These are phyloP conservation scores for Anisodus tanguticus DNA, from an alignment of 257 asterid species.

Conservation along the genomic window DNA sequence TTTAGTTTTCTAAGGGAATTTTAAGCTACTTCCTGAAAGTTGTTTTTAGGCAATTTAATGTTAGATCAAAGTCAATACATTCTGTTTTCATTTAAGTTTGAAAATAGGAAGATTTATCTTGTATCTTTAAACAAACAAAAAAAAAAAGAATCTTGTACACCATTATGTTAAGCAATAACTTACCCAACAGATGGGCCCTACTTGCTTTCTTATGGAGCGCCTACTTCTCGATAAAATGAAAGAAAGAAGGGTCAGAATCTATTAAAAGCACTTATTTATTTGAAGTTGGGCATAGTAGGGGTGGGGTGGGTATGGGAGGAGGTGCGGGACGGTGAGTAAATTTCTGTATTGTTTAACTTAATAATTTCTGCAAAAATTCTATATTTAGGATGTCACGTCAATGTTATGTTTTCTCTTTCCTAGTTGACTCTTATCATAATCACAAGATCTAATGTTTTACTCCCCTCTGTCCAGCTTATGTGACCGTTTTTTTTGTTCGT, in stretches of 20 bases:
- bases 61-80: background rate
- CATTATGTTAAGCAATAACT: conserved; percentile 12
- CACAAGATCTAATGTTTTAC: background rate
- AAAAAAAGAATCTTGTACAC: background rate
- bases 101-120: background rate
- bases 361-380: background rate
- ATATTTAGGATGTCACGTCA: background rate
- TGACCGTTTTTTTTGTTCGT: background rate
- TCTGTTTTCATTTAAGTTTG: background rate
- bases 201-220: background rate
- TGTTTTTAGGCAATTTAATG: background rate
- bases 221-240: background rate
- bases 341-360: background rate
- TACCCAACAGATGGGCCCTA: background rate
- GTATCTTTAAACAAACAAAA: background rate
- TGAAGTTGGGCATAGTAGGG: background rate
- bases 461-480: background rate
- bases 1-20: background rate
- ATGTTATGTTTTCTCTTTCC: background rate
- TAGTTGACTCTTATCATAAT: conserved; percentile 4
- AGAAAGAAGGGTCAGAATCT: background rate
- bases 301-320: background rate
- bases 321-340: background rate
- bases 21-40: background rate
- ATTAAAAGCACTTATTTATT: background rate